Conservation (phyloP, 768 basidiomycete genomes). For the Rhizopogon salebrosus region DNA sequence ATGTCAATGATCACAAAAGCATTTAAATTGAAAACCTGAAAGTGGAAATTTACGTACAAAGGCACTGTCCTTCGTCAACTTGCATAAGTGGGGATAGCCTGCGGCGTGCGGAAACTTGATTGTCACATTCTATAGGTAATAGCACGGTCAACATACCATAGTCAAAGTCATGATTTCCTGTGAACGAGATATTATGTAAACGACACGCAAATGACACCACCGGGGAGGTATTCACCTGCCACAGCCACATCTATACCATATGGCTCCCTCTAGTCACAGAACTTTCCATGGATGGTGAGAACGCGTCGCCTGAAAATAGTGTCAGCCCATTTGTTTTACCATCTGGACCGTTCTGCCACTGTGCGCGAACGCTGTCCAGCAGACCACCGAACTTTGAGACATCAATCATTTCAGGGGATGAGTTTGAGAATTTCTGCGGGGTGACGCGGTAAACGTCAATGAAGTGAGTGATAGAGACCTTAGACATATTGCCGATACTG, state of each 20-base stretch:
- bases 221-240: constrained; percentile 58
- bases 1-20: background rate
- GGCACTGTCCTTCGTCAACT: constrained; percentile 64
- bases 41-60: constrained; percentile 49
- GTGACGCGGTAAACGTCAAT: constrained; percentile 80
- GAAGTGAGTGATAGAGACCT: constrained; percentile 56
- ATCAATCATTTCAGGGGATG: constrained; percentile 63
- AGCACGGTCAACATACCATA: constrained; percentile 48
- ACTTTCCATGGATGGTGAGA: constrained; percentile 83
- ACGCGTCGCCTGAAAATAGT: constrained; percentile 86
- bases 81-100: constrained; percentile 63
- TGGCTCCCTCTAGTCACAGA: constrained; percentile 86
- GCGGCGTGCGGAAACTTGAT: constrained; percentile 2
- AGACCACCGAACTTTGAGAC: constrained; percentile 82
- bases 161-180: constrained; percentile 93
- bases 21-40: background rate
- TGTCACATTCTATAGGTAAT: background rate
- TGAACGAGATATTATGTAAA: background rate
- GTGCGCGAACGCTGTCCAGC: constrained; percentile 54
- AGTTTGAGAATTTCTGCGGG: constrained; percentile 60
- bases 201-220: background rate
- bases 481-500: constrained; percentile 22
- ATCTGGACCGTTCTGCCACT: constrained; percentile 47
- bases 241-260: constrained; percentile 87
- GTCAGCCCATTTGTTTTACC: constrained; percentile 65